phyloP scores from a whole-genome alignment of 83 land plant species.

The Isoetes engelmannii region DNA sequence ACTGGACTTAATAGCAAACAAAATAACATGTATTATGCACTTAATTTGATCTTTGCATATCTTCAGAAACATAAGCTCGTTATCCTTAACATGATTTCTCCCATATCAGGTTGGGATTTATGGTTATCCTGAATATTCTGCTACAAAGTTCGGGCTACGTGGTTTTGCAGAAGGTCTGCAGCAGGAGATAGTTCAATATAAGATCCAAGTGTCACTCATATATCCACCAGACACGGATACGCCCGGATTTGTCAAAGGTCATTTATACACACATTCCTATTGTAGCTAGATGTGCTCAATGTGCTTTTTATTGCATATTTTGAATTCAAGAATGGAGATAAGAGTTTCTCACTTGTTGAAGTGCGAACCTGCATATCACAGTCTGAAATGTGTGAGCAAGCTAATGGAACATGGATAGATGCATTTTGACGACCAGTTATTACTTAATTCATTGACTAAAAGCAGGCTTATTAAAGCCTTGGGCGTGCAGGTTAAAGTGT shows the following conservation, averaged over 20 bases:
- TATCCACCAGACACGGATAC: conserved; percentile 94
- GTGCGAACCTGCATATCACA: no score
- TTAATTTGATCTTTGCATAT: background rate
- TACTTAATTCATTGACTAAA: no score
- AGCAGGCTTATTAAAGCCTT: no score
- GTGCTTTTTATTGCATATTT: no score
- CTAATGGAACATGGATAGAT: no score
- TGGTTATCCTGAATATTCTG: conserved; percentile 82
- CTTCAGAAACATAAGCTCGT: background rate
- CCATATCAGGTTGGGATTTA: conserved; percentile 65
- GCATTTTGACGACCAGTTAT: no score
- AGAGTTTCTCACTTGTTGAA: no score
- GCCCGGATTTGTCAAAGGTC: conserved; percentile 82
- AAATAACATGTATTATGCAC: background rate
- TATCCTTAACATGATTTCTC: background rate
- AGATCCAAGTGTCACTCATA: conserved; percentile 72
- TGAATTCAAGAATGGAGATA: no score
- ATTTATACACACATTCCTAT: no score
- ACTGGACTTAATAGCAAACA: background rate
- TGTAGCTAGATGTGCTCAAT: no score
- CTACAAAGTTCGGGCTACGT: conserved; percentile 78
- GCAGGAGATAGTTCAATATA: conserved; percentile 66
- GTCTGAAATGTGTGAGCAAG: no score
- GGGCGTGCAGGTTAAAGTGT: no score
- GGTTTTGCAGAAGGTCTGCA: conserved; percentile 86